Conservation (phyloP, 371 early-diverging fungal genomes). For the Mortierella sp. region DNA sequence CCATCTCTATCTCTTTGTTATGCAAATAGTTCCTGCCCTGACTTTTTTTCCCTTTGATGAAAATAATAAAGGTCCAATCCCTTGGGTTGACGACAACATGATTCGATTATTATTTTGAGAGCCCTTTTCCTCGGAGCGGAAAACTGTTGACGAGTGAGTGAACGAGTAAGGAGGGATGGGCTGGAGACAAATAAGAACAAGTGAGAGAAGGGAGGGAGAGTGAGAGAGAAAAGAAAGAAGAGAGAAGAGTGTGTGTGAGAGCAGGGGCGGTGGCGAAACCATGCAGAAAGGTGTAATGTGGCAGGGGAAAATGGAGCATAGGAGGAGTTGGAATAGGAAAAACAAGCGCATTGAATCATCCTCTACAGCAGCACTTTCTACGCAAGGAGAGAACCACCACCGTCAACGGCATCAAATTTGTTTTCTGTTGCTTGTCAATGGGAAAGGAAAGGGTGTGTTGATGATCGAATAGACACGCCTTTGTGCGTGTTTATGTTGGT, state of each 20-base stretch:
- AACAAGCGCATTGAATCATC: too few relatives aligned
- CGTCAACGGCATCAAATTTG: not conserved
- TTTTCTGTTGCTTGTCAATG: too few relatives aligned
- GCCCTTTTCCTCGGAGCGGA: slow-evolving; percentile 16
- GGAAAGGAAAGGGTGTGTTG: too few relatives aligned
- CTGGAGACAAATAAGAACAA: not conserved
- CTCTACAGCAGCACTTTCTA: too few relatives aligned
- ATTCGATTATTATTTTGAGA: slow-evolving; percentile 16
- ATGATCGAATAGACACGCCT: too few relatives aligned
- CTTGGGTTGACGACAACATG: not conserved
- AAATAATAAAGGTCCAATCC: not conserved
- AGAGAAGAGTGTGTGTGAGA: not conserved
- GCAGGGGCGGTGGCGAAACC: not conserved
- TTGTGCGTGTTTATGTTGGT: too few relatives aligned
- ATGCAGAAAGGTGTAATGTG: not conserved
- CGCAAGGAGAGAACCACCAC: not conserved
- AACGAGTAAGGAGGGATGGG: not conserved
- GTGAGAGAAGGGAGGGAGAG: not conserved
- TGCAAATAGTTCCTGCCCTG: too few relatives aligned
- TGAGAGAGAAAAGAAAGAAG: not conserved
- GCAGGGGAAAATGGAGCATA: not conserved
- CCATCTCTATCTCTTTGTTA: not conserved
- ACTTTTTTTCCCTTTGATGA: not conserved
- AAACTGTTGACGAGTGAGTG: not conserved
- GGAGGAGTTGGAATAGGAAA: too few relatives aligned